These are phyloP conservation scores for Geotrichum siamense DNA, from an alignment of 1,139 yeast genomes.

Conservation along the genomic window DNA sequence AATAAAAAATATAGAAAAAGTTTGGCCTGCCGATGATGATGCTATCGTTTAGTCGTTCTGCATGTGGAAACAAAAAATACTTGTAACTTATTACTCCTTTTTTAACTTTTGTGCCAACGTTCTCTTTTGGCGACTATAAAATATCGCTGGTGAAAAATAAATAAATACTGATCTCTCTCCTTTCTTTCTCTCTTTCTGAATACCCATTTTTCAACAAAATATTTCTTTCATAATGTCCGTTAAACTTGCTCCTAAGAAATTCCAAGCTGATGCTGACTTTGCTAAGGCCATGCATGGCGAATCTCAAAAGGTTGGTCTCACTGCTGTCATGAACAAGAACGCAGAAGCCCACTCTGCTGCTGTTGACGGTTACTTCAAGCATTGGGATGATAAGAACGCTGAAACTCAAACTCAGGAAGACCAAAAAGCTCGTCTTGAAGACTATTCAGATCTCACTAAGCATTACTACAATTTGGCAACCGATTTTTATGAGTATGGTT, in stretches of 20 bases:
- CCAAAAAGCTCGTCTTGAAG: slow-evolving; percentile 59
- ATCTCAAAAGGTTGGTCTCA: slow-evolving; percentile 57
- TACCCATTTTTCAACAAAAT: slow-evolving; percentile 4
- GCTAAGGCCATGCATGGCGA: slow-evolving; percentile 79
- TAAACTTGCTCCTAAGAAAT: slow-evolving; percentile 37
- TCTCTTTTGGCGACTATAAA: too few relatives aligned
- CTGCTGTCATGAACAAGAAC: slow-evolving; percentile 72
- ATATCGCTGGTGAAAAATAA: too few relatives aligned
- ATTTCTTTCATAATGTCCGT: slow-evolving; percentile 24
- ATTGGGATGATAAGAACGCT: slow-evolving; percentile 63
- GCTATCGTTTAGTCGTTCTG: too few relatives aligned
- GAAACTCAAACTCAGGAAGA: slow-evolving; percentile 66
- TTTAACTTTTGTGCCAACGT: too few relatives aligned
- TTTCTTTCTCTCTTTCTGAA: not conserved
- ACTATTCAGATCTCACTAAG: slow-evolving; percentile 85
- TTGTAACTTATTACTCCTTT: too few relatives aligned
- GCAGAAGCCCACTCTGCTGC: slow-evolving; percentile 76
- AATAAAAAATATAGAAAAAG: too few relatives aligned
- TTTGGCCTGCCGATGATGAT: too few relatives aligned
- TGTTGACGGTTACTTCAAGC: slow-evolving; percentile 83
- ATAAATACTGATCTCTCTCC: too few relatives aligned
- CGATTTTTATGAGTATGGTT: slow-evolving; percentile 95
- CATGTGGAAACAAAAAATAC: too few relatives aligned
- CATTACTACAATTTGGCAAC: slow-evolving; percentile 96
- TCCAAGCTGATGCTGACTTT: slow-evolving; percentile 45